Evolutionary conservation across 179 eudicot genomes (phyloP).

Genomic region (Actinidia chinensis): DNA sequence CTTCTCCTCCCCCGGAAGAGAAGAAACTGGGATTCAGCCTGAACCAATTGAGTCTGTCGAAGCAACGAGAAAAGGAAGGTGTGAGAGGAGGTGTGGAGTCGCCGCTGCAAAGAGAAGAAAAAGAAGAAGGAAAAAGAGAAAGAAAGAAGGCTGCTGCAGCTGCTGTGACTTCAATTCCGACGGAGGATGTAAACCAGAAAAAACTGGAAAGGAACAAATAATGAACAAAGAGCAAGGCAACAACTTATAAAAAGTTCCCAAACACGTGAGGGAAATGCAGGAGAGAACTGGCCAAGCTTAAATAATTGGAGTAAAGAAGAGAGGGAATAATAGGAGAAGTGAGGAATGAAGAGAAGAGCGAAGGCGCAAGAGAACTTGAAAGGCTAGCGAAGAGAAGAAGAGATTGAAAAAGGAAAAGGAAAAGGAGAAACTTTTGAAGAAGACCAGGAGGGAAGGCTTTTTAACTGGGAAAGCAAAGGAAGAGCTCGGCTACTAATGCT

Average conservation of each 20-base stretch:
- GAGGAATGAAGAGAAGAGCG: constrained; percentile 86
- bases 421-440: constrained; percentile 68
- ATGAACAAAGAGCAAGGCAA: constrained; percentile 45
- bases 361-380: constrained; percentile 59
- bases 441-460: constrained; percentile 66
- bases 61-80: constrained; percentile 48
- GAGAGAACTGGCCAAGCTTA: constrained; percentile 72
- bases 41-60: constrained; percentile 37
- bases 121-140: constrained; percentile 69
- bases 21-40: constrained; percentile 33
- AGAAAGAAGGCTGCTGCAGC: constrained; percentile 55
- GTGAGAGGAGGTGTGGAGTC: constrained; percentile 65
- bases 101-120: constrained; percentile 82
- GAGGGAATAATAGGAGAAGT: constrained; percentile 79
- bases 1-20: constrained; percentile 33
- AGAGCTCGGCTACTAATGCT: constrained; percentile 62
- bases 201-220: constrained; percentile 52
- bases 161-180: constrained; percentile 26
- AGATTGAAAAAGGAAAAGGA: too few species aligned
- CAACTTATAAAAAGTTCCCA: constrained; percentile 74
- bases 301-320: constrained; percentile 68
- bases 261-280: constrained; percentile 84
- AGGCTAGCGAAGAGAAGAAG: constrained; percentile 66
- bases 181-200: constrained; percentile 35
- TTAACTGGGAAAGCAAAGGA: constrained; percentile 87